Conservation (phyloP, 2,329 filamentous ascomycete genomes). For the Pestalotiopsis fici region DNA sequence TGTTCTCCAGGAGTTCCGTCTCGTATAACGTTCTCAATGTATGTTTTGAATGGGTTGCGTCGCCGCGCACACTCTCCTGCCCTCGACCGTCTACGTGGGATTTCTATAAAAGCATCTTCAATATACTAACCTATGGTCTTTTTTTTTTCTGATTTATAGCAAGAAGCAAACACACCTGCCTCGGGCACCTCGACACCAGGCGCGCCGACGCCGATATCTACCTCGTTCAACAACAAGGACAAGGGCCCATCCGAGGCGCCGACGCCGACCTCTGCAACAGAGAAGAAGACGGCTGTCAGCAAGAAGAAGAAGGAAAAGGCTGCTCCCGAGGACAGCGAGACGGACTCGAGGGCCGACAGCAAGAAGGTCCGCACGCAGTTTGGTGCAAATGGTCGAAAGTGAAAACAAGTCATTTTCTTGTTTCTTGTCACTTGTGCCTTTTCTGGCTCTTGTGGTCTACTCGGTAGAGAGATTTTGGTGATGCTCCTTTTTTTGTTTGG, state of each 20-base stretch:
- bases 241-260: conserved; percentile 48
- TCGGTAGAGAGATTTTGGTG: background rate
- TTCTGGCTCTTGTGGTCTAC: background rate
- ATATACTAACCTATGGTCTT: background rate
- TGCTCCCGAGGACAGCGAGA: conserved; percentile 57
- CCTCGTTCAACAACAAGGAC: conserved; percentile 48
- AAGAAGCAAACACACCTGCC: conserved; percentile 45
- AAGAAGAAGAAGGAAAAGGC: conserved; percentile 56
- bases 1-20: conserved; percentile 70
- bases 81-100: too few relatives aligned
- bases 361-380: conserved; percentile 62
- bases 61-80: too few relatives aligned
- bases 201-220: conserved; percentile 57
- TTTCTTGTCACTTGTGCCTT: background rate
- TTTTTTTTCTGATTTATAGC: conserved; percentile 9
- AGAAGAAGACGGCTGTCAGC: conserved; percentile 37
- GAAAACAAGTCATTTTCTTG: conserved; percentile 5
- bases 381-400: conserved; percentile 52
- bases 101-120: too few relatives aligned
- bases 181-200: conserved; percentile 44
- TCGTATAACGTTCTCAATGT: conserved; percentile 54
- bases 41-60: conserved; percentile 16
- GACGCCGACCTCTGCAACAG: conserved; percentile 55
- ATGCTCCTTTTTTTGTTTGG: background rate
- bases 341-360: conserved; percentile 46